phyloP scores from a whole-genome alignment of 257 asterid genomes.

The Solanum microdontum region DNA sequence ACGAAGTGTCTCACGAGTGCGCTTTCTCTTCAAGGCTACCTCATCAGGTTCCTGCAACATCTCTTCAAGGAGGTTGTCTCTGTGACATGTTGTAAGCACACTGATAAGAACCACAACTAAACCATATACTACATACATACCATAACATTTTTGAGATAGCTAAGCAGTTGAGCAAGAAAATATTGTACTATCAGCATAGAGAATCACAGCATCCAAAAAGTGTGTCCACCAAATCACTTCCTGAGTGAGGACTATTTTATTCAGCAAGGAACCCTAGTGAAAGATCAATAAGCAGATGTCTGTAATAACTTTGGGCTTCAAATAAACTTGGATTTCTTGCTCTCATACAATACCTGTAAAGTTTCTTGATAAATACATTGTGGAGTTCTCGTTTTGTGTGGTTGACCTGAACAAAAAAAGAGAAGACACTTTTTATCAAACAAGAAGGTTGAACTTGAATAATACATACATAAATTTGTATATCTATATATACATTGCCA shows the following conservation, averaged over 20 bases:
- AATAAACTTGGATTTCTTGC: not conserved
- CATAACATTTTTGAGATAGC: not conserved
- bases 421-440: not conserved
- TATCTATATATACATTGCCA: not conserved
- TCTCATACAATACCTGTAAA: constrained; percentile 52
- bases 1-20: constrained; percentile 74
- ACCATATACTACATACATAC: not conserved
- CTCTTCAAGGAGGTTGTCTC: constrained; percentile 89
- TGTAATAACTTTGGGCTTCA: not conserved
- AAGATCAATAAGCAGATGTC: not conserved
- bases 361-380: constrained; percentile 54
- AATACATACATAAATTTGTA: not conserved
- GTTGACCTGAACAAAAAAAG: constrained; percentile 48
- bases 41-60: constrained; percentile 97
- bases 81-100: constrained; percentile 9
- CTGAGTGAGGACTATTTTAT: not conserved
- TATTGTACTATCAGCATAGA: not conserved
- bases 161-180: not conserved
- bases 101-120: not conserved
- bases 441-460: not conserved
- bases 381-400: constrained; percentile 93
- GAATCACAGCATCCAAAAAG: not conserved
- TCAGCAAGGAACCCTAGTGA: not conserved
- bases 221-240: not conserved
- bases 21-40: constrained; percentile 78